Base-by-base conservation (phyloP, 345 rosid genomes). In the Punica granatum region DNA sequence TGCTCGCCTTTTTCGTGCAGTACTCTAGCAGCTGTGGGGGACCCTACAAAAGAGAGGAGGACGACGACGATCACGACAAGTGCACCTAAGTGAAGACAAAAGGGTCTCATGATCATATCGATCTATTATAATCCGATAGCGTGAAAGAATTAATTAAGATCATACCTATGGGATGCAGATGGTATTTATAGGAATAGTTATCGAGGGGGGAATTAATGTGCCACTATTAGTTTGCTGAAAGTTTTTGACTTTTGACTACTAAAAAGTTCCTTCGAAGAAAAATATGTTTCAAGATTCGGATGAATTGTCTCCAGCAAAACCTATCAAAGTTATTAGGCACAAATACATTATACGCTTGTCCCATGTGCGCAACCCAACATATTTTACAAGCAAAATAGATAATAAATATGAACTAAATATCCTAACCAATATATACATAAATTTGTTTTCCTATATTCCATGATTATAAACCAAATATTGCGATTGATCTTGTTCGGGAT, bases 191-290 rank as follows among this genome's bases (percentile, higher is more conserved):
- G 34, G 1, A 51, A n/a, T 23, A 25, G 23, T 39, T 25, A 39
- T 41, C 12, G 51, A 41, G 28, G 26, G 18, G 67, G n/a, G n/a
- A n/a, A n/a, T n/a, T n/a, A 41, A 31, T 36, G n/a, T 64, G 42
- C 8, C 53, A 15, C 35, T 28, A n/a, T 2, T 42, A 21, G 30
- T 64, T 48, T 44, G 63, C 46, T 63, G 72, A 68, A 60, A 46
- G 76, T 39, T 60, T 72, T 72, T 73, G 84, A 76, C 69, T 67
- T 25, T 74, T 78, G 86, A 83, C 79, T 68, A 21, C 30, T n/a
- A n/a, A n/a, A 32, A 9, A 18, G 48, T 9, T 43, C 16, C 48
- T 43, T 43, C 48, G 3, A 11, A 43, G 48, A 13, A 43, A 3
- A 43, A 43, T 43, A 3, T 18, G 14, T 43, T 14, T 3, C 18